Percentiles rank a stretch among this genome's conserved stretches.
Evolutionary conservation across 805 yeast species (phyloP).

Genomic region (Cyberlindnera lachancei): DNA sequence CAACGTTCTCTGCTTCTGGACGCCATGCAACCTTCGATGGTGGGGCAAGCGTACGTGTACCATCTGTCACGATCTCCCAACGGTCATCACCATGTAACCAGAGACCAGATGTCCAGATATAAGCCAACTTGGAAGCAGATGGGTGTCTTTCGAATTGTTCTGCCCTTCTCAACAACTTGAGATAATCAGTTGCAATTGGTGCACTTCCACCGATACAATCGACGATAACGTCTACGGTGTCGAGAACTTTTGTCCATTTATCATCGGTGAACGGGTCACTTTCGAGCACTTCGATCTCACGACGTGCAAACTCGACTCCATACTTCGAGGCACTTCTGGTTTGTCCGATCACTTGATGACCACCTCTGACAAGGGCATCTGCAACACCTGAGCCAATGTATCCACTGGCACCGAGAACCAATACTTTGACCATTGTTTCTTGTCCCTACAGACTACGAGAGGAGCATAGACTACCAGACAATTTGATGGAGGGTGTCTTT

Average conservation of each 20-base stretch:
- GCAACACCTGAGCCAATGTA: background rate
- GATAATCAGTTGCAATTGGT: background rate
- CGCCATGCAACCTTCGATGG: background rate
- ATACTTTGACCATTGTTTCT: background rate
- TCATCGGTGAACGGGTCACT: background rate
- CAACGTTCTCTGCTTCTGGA: background rate
- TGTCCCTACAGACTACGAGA: background rate
- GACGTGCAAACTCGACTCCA: background rate
- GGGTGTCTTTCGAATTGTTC: background rate
- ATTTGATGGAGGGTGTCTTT: too few species aligned
- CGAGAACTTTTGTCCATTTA: background rate
- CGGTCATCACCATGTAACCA: slow-evolving; percentile 1
- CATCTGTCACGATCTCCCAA: background rate
- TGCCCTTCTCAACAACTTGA: background rate
- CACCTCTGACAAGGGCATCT: background rate
- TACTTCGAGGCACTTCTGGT: background rate
- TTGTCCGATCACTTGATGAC: background rate
- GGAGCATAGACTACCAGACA: too few species aligned
- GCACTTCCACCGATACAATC: background rate
- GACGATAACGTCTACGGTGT: background rate
- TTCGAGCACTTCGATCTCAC: background rate
- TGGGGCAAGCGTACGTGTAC: background rate
- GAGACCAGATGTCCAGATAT: background rate
- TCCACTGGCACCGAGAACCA: background rate
- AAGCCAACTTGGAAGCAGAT: background rate